A percentile compares a stretch with the other conserved stretches of the same genome.
Evolutionary conservation across 1,284 basidiomycete species (phyloP).

Genomic region (Cutaneotrichosporon sp.): DNA sequence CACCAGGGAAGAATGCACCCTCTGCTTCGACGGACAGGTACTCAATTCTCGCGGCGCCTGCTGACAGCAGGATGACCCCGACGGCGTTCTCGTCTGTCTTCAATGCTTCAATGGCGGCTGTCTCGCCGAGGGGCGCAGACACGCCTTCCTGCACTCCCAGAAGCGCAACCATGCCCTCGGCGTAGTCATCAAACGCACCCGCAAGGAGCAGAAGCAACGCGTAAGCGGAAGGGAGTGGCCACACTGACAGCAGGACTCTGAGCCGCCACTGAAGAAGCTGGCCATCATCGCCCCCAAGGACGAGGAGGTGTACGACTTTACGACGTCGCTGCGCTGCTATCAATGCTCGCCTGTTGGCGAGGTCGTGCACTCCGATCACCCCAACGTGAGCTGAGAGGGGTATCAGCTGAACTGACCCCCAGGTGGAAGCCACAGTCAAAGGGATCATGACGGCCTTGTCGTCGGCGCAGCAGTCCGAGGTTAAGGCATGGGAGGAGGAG

Average conservation of each 20-base stretch:
- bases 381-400: conserved; percentile 34
- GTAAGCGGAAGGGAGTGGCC: conserved; percentile 51
- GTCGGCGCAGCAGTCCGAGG: conserved; percentile 84
- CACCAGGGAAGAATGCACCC: conserved; percentile 57
- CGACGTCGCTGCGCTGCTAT: conserved; percentile 70
- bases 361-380: conserved; percentile 55
- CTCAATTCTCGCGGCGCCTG: conserved; percentile 9
- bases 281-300: conserved; percentile 80
- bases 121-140: conserved; percentile 56
- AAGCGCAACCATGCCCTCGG: conserved; percentile 71
- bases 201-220: conserved; percentile 62
- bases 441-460: conserved; percentile 76
- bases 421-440: conserved; percentile 61
- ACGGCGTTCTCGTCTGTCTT: conserved; percentile 85
- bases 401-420: background rate
- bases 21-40: conserved; percentile 93
- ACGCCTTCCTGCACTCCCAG: conserved; percentile 65
- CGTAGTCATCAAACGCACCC: conserved; percentile 73
- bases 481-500: conserved; percentile 98
- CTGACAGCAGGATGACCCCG: conserved; percentile 58
- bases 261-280: conserved; percentile 85
- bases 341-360: conserved; percentile 55
- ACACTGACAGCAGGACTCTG: conserved; percentile 52
- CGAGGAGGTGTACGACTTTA: conserved; percentile 77
- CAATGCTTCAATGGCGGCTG: conserved; percentile 92